Conservation (phyloP, 768 basidiomycete genomes). For the Pleurotus eryngii region DNA sequence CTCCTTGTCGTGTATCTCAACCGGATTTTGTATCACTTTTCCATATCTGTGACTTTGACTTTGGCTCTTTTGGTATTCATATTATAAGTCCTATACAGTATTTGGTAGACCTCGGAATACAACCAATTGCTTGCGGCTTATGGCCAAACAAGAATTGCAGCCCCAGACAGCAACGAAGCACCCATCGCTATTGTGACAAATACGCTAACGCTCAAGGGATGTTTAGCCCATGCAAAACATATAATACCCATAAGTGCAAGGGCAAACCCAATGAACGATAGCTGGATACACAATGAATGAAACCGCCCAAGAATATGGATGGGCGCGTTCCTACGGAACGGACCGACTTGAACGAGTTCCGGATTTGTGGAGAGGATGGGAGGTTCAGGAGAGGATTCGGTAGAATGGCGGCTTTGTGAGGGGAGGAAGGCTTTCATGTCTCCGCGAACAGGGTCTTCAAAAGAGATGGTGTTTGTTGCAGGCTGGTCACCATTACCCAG, state of each 20-base stretch:
- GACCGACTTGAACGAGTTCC: slow-evolving; percentile 49
- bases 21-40: too few species aligned
- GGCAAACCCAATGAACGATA: slow-evolving; percentile 46
- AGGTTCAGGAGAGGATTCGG: slow-evolving; percentile 11
- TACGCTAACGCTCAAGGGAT: slow-evolving; percentile 42
- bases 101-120: too few species aligned
- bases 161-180: slow-evolving; percentile 22
- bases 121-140: not conserved
- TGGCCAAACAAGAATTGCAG: slow-evolving; percentile 11
- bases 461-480: too few species aligned
- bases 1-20: too few species aligned
- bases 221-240: slow-evolving; percentile 47
- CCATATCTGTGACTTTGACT: too few species aligned
- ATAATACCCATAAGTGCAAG: slow-evolving; percentile 49
- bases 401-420: slow-evolving; percentile 15
- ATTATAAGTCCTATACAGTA: too few species aligned
- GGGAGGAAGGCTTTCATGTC: not conserved
- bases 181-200: slow-evolving; percentile 39
- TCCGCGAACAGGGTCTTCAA: too few species aligned
- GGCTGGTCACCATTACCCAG: too few species aligned
- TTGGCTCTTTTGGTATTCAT: too few species aligned
- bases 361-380: slow-evolving; percentile 43
- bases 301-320: slow-evolving; percentile 46
- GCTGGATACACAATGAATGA: slow-evolving; percentile 45
- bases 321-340: slow-evolving; percentile 36